Conservation (phyloP, 2,329 filamentous ascomycete species). For the Botrytis aclada region DNA sequence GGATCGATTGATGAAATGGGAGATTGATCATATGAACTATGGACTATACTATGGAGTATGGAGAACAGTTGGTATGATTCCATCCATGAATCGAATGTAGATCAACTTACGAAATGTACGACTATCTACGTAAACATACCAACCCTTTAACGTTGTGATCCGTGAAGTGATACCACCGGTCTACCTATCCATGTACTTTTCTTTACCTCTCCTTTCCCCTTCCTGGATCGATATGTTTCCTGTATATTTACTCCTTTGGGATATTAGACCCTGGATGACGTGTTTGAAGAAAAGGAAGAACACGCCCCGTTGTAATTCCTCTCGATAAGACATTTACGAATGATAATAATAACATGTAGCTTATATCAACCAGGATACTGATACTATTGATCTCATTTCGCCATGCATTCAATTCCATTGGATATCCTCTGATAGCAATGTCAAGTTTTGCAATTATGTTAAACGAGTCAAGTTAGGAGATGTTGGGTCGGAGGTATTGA, state of each 20-base stretch:
- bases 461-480: neutral
- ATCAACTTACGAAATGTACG: neutral
- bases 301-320: neutral
- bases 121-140: neutral
- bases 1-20: neutral
- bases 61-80: neutral
- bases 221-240: neutral
- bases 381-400: neutral
- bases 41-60: neutral
- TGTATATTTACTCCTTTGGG: neutral
- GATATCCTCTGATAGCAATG: neutral
- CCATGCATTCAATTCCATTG: neutral
- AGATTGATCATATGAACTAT: neutral
- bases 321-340: neutral
- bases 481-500: no score
- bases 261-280: neutral
- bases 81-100: neutral
- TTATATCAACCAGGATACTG: neutral
- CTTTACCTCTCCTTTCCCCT: no score
- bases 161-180: no score
- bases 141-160: neutral
- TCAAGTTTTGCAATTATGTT: neutral
- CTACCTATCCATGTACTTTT: neutral
- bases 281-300: neutral
- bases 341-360: neutral